These are phyloP conservation scores for Phytophthora cryptogea DNA, from an alignment of 352 stramenopile species.

Conservation along the genomic window DNA sequence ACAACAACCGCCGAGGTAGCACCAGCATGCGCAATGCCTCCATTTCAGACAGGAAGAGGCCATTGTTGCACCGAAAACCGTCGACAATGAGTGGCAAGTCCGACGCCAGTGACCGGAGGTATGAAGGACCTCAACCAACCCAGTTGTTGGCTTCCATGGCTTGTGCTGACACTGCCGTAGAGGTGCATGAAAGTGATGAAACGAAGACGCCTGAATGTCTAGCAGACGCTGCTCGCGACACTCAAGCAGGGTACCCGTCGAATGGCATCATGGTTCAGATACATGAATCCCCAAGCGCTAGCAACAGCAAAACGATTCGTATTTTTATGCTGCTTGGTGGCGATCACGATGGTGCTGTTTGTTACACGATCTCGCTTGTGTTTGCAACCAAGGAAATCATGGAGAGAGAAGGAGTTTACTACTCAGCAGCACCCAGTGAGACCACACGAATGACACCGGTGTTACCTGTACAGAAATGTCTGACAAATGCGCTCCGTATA, in stretches of 20 bases:
- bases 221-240: neutral
- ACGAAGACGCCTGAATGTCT: neutral
- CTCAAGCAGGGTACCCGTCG: neutral
- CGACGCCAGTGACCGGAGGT: neutral
- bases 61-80: neutral
- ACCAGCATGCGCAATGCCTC: neutral
- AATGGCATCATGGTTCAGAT: neutral
- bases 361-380: slow-evolving; percentile 10
- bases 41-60: neutral
- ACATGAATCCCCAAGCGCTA: neutral
- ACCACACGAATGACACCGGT: neutral
- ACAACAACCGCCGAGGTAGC: neutral
- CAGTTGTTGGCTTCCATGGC: neutral
- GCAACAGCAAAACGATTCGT: neutral
- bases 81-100: neutral
- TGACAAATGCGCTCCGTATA: slow-evolving; percentile 14
- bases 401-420: slow-evolving; percentile 19
- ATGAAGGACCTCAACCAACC: neutral
- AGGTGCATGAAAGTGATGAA: neutral
- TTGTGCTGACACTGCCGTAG: neutral
- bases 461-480: slow-evolving; percentile 9
- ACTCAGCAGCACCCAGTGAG: neutral
- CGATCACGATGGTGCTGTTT: slow-evolving; percentile 28
- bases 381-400: slow-evolving; percentile 14
- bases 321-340: slow-evolving; percentile 24